Evolutionary conservation across 2,329 filamentous ascomycete species (phyloP).

Genomic region (Salinomyces thailandicus): DNA sequence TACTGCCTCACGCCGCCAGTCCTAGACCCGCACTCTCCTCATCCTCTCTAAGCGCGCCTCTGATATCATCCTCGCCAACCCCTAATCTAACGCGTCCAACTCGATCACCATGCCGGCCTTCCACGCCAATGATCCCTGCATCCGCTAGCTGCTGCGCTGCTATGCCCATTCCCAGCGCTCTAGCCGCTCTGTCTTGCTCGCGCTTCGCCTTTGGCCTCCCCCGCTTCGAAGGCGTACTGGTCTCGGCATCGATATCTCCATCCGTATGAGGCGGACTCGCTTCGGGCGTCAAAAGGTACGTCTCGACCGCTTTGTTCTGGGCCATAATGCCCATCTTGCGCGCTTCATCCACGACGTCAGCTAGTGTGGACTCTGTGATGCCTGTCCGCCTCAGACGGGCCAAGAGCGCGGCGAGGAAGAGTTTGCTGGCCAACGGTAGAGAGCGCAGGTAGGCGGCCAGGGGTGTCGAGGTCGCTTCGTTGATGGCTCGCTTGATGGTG

Average conservation of each 20-base stretch:
- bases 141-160: conserved; percentile 78
- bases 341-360: conserved; percentile 82
- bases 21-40: conserved; percentile 73
- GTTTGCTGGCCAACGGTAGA: conserved; percentile 70
- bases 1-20: conserved; percentile 28
- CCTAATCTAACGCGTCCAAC: conserved; percentile 78
- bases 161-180: conserved; percentile 52
- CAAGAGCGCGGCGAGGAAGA: conserved; percentile 75
- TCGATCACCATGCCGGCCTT: conserved; percentile 66
- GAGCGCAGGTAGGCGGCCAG: conserved; percentile 79
- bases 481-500: conserved; percentile 88
- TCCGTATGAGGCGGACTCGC: conserved; percentile 26
- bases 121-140: conserved; percentile 76
- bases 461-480: conserved; percentile 86
- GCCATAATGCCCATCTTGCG: conserved; percentile 53
- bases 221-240: conserved; percentile 22
- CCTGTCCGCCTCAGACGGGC: conserved; percentile 72
- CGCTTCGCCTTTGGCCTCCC: conserved; percentile 21
- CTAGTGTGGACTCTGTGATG: conserved; percentile 74
- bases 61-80: conserved; percentile 83
- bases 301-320: conserved; percentile 46
- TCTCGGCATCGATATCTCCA: conserved; percentile 13
- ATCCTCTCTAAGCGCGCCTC: conserved; percentile 79
- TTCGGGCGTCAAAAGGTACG: conserved; percentile 44
- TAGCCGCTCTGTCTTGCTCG: conserved; percentile 28